These are phyloP conservation scores for Cichorium intybus DNA, from an alignment of 140 eudicot species.

Conservation along the genomic window DNA sequence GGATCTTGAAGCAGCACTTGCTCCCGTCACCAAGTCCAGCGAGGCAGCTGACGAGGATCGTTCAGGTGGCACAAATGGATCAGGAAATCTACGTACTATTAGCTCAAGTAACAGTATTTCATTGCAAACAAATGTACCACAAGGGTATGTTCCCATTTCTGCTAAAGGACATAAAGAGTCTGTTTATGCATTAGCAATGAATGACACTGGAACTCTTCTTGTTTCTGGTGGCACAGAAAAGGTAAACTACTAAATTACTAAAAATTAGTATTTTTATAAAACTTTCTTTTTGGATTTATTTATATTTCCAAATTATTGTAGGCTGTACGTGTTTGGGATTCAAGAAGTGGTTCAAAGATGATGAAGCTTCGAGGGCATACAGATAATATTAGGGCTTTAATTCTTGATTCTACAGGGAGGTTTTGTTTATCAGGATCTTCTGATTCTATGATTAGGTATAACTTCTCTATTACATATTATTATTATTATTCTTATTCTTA, in stretches of 20 bases:
- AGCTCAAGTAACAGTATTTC: constrained; percentile 79
- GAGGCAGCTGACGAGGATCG: constrained; percentile 69
- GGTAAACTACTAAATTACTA: constrained; percentile 31
- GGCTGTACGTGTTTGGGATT: constrained; percentile 99
- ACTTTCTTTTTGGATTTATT: not conserved
- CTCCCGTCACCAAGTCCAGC: constrained; percentile 70
- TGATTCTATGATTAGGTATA: constrained; percentile 98
- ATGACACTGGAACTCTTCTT: constrained; percentile 85
- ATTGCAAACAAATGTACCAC: constrained; percentile 62
- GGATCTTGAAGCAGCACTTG: constrained; percentile 98
- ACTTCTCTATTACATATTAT: not conserved
- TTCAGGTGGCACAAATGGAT: constrained; percentile 53
- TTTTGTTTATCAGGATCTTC: constrained; percentile 96
- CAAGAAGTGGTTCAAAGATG: constrained; percentile 87
- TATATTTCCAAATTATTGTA: constrained; percentile 14
- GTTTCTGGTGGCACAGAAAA: constrained; percentile 99
- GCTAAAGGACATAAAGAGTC: constrained; percentile 99
- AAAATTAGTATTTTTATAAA: too few species aligned
- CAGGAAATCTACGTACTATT: constrained; percentile 66
- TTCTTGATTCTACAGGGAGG: constrained; percentile 95
- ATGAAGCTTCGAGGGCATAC: constrained; percentile 99
- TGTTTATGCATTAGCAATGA: constrained; percentile 94
- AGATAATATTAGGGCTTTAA: constrained; percentile 87
- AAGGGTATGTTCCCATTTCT: constrained; percentile 69
- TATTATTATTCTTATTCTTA: too few species aligned